Base-by-base conservation (phyloP, 140 eudicot genomes). In the Ambrosia hybrid region DNA sequence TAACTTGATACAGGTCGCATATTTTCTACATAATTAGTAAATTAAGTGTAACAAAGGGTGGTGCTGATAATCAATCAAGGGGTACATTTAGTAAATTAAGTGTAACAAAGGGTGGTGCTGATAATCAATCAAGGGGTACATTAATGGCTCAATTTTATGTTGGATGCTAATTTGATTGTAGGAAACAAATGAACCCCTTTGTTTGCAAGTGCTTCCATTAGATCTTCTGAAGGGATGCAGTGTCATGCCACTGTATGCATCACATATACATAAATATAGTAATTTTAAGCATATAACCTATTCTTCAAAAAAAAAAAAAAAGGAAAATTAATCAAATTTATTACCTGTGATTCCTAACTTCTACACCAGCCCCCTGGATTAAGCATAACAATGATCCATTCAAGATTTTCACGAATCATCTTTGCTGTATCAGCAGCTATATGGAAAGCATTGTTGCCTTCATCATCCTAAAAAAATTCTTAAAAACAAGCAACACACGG, bases 391-490 rank as follows among this genome's bases (percentile, higher is more conserved):
- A 84, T 79, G 74, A 94, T 83, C 99, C 97, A 94, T 39, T 90
- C 93, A 46, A 94, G 87, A 84, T 88, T 94, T 83, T 94, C 99
- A 55, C 99, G 91, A 57, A 94, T 87, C 97, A 88, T 21, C 26
- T 21, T 21, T 21, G 26, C 1, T 21, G 26, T 21, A 21, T 21
- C 26, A 21, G 26, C 26, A 67, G 99, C 99, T 81, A 94, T 90
- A 81, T 94, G 99, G 71, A 90, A 94, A 79, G 97, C 99, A 83
- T 94, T 90, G 71, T 94, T 88, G 61, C 97, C 99, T 76, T 94
- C 99, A 83, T 39, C 45, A 39, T 39, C 45, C 45, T 39, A 39
- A 39, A 39, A 21, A 21, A 21, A 21, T 21, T 21, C 0, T 94
- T 94, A 82, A 66, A 46, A 70, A 67, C n/a, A 10, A 66, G 65